A percentile compares a stretch with the other conserved stretches of the same genome.
Evolutionary conservation across 2,329 filamentous ascomycete species (phyloP).

Genomic region (Diaporthe eres): DNA sequence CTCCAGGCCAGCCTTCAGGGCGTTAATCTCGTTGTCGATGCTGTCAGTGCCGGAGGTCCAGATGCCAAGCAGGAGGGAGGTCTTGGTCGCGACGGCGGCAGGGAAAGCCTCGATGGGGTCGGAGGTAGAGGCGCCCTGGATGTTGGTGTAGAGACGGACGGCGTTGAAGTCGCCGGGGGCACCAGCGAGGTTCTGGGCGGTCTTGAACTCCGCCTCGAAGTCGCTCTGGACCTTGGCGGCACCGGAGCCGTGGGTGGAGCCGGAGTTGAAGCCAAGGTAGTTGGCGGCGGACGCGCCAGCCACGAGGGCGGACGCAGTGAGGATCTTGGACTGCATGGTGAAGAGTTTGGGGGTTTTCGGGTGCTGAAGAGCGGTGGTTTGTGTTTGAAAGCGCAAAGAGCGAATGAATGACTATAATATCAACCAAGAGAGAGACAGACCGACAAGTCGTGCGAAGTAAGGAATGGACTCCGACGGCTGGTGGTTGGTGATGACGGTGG

Average conservation of each 20-base stretch:
- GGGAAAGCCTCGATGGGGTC: slow-evolving; percentile 80
- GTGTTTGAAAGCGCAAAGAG: neutral
- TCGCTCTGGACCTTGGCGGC: slow-evolving; percentile 72
- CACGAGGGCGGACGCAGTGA: slow-evolving; percentile 33
- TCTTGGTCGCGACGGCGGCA: slow-evolving; percentile 86
- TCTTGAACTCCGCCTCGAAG: slow-evolving; percentile 79
- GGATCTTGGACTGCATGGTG: slow-evolving; percentile 37
- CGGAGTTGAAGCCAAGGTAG: slow-evolving; percentile 81
- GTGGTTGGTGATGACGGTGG: slow-evolving; percentile 11
- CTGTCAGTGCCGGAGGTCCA: slow-evolving; percentile 80
- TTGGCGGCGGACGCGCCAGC: slow-evolving; percentile 48
- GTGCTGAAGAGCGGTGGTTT: slow-evolving; percentile 13
- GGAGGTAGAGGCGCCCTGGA: slow-evolving; percentile 76
- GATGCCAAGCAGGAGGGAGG: slow-evolving; percentile 83
- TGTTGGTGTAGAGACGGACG: slow-evolving; percentile 82
- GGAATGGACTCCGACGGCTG: slow-evolving; percentile 34
- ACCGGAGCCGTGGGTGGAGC: slow-evolving; percentile 72
- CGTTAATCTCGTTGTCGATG: slow-evolving; percentile 81
- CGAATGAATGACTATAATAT: slow-evolving; percentile 19
- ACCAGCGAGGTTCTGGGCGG: slow-evolving; percentile 74
- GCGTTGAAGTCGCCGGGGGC: slow-evolving; percentile 75
- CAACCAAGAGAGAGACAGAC: slow-evolving; percentile 2
- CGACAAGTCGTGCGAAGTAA: slow-evolving; percentile 32
- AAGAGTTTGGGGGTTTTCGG: slow-evolving; percentile 1
- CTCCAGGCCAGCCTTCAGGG: slow-evolving; percentile 77